phyloP scores from a whole-genome alignment of 768 basidiomycete species.

The Leccinum incarnatum region DNA sequence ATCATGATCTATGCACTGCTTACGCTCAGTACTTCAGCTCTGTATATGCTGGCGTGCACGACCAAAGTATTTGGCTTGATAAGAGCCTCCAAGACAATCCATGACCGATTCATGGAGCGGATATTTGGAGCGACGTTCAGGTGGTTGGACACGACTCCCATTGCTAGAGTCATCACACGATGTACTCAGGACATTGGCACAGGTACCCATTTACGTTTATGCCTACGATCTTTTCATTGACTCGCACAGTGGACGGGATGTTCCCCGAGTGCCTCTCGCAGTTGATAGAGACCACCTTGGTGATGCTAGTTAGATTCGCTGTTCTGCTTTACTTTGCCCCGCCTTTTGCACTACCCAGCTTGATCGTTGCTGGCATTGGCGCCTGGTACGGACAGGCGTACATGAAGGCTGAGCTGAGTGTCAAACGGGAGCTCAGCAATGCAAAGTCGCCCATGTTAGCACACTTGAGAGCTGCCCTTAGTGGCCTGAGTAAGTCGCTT shows the following conservation, averaged over 20 bases:
- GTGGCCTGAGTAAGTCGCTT: constrained; percentile 15
- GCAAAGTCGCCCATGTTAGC: constrained; percentile 20
- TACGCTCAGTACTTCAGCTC: constrained; percentile 27
- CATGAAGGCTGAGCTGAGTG: constrained; percentile 40
- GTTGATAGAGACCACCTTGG: constrained; percentile 2
- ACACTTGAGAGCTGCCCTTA: constrained; percentile 12
- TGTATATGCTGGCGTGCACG: constrained; percentile 35
- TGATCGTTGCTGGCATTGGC: constrained; percentile 28
- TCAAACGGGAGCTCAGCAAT: constrained; percentile 31
- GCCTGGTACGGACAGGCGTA: constrained; percentile 37
- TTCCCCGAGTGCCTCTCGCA: background rate
- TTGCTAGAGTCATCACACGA: constrained; percentile 30
- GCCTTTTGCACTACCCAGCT: constrained; percentile 24
- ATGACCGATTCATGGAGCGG: constrained; percentile 48
- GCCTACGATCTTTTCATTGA: background rate
- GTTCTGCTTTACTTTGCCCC: constrained; percentile 10
- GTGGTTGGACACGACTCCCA: constrained; percentile 45
- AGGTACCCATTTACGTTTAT: background rate
- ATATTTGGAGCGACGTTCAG: constrained; percentile 61
- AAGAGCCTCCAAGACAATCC: constrained; percentile 54
- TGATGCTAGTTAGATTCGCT: constrained; percentile 4
- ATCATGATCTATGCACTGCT: constrained; percentile 42
- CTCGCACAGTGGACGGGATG: constrained; percentile 6
- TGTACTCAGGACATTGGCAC: constrained; percentile 51
- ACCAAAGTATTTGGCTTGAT: constrained; percentile 45